Percentiles rank a stretch among this genome's conserved stretches.
Conservation (phyloP, 2,329 filamentous ascomycete species). For the Epichloe bromicola region DNA sequence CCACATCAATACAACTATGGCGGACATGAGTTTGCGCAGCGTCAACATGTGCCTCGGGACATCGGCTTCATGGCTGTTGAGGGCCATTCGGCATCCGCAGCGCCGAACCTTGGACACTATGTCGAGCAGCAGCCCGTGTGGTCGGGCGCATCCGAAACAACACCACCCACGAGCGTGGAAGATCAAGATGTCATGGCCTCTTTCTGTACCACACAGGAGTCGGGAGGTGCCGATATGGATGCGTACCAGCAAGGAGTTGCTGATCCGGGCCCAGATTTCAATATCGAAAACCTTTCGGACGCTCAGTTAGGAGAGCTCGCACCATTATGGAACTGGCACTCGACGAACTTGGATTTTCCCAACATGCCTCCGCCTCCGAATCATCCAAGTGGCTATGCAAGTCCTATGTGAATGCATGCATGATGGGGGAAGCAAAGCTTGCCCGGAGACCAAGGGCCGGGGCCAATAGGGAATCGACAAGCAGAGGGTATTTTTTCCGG, state of each 20-base stretch:
- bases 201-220: neutral
- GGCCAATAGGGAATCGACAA: too few species aligned
- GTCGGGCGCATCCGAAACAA: slow-evolving; percentile 1
- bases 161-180: neutral
- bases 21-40: neutral
- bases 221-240: neutral
- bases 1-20: neutral
- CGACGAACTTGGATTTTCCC: slow-evolving; percentile 9
- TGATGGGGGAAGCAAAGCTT: neutral
- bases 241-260: neutral
- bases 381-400: neutral
- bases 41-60: neutral
- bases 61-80: neutral
- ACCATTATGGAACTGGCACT: slow-evolving; percentile 14
- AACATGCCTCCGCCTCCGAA: neutral
- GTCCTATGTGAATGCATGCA: neutral
- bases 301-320: slow-evolving; percentile 12
- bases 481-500: too few species aligned
- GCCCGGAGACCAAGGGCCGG: neutral
- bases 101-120: neutral
- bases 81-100: neutral
- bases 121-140: neutral
- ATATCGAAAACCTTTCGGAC: slow-evolving; percentile 12
- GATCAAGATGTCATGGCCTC: slow-evolving; percentile 2
- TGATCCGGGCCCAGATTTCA: slow-evolving; percentile 6